phyloP scores from a whole-genome alignment of 352 stramenopile species.

The Globisporangium acanthophoron region DNA sequence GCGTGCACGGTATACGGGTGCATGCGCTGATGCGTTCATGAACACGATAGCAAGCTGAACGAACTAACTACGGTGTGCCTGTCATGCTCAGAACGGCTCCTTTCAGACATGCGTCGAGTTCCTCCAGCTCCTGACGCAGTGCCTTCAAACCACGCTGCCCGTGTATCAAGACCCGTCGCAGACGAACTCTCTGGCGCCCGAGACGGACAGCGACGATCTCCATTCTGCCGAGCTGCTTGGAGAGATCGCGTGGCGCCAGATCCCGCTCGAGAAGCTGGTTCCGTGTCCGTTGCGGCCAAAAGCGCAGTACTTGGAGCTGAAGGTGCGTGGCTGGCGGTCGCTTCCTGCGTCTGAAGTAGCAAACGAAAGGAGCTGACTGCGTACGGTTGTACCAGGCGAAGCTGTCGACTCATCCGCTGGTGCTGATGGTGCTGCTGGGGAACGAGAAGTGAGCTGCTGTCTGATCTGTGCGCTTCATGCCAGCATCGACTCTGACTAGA shows the following conservation, averaged over 20 bases:
- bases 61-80: not conserved
- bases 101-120: slow-evolving; percentile 41
- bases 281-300: slow-evolving; percentile 24
- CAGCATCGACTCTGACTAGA: too few species aligned
- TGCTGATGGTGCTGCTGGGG: slow-evolving; percentile 36
- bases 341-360: too few species aligned
- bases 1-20: slow-evolving; percentile 31
- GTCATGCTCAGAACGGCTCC: slow-evolving; percentile 25
- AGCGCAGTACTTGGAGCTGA: slow-evolving; percentile 40
- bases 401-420: slow-evolving; percentile 26
- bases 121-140: slow-evolving; percentile 32
- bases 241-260: slow-evolving; percentile 22
- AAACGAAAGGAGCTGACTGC: too few species aligned
- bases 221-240: not conserved
- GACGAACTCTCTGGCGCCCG: too few species aligned
- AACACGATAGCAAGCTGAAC: too few species aligned
- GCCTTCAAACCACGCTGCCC: slow-evolving; percentile 30
- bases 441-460: slow-evolving; percentile 38
- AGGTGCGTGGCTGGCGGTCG: slow-evolving; percentile 12
- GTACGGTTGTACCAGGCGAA: slow-evolving; percentile 19
- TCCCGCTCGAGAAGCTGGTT: slow-evolving; percentile 29
- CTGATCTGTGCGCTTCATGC: not conserved
- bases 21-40: too few species aligned
- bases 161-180: slow-evolving; percentile 12
- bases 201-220: too few species aligned